Percentiles rank a stretch among this genome's conserved stretches.
phyloP scores from a whole-genome alignment of 768 basidiomycete species.

The Tricholoma flavovirens region DNA sequence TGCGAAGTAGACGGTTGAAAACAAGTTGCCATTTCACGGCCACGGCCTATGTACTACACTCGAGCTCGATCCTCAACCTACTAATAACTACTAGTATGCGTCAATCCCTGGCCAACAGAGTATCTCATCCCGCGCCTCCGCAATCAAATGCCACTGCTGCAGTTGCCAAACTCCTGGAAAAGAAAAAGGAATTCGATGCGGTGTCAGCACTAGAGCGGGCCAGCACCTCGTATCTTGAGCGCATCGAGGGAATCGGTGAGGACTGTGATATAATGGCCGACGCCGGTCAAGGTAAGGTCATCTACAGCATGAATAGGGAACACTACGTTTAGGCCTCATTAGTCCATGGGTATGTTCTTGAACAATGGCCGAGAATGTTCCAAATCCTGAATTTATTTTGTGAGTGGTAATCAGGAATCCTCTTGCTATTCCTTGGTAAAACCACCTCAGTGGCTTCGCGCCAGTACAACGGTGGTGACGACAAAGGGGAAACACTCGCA shows the following conservation, averaged over 20 bases:
- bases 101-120: slow-evolving; percentile 47
- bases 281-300: slow-evolving; percentile 55
- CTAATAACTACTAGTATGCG: slow-evolving; percentile 33
- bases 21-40: no score
- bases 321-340: slow-evolving; percentile 2
- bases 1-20: no score
- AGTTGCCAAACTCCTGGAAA: slow-evolving; percentile 55
- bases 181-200: slow-evolving; percentile 78
- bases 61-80: neutral
- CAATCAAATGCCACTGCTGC: slow-evolving; percentile 44
- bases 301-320: neutral
- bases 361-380: slow-evolving; percentile 83
- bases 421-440: neutral
- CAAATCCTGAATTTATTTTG: slow-evolving; percentile 64
- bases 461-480: slow-evolving; percentile 22
- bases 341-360: slow-evolving; percentile 75
- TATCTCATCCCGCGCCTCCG: slow-evolving; percentile 39
- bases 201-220: slow-evolving; percentile 67
- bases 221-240: slow-evolving; percentile 55
- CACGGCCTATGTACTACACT: no score
- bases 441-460: slow-evolving; percentile 42
- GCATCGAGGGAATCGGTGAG: slow-evolving; percentile 62
- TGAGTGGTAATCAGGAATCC: slow-evolving; percentile 30
- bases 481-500: slow-evolving; percentile 16
- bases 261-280: slow-evolving; percentile 77